Base-by-base conservation (phyloP, 495 filamentous ascomycete species). In the Cercophora samala region DNA sequence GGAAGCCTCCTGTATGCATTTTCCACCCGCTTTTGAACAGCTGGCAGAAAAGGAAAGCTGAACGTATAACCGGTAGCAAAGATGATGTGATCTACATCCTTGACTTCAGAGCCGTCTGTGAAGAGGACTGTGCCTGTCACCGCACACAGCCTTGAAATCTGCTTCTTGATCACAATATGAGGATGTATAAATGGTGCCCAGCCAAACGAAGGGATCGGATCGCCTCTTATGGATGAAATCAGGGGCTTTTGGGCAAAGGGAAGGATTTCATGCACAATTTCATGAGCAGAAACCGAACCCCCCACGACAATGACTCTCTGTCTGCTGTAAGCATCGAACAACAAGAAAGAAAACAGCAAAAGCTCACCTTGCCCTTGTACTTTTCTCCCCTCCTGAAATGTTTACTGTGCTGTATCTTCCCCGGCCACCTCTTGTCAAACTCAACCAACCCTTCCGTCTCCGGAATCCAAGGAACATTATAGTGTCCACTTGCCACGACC, bases 41-140 rank as follows among this genome's bases (percentile, higher is more conserved):
- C 72, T 0, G 83, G 80, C 5, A 87, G 68, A 71, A 82, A 88
- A 8, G 85, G 86, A 1, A 87, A 65, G 8, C 81, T 85, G 78
- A 84, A 87, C 15, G 80, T 82, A 65, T 86, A 88, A 0, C 86
- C 85, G 2, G 86, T 87, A 32, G 80, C 86, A 65, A 88, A 84
- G 64, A 88, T 79, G 60, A 89, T 78, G 64, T 86, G 73, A 67
- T 89, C 86, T n/a, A 86, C 80, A 17, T 78, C 74, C 0, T 80
- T 73, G 18, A 85, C 71, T 0, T 68, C 77, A 9, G 77, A 80
- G 15, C 85, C 84, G 62, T 87, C 84, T 61, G 78, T 79, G 66
- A 88, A 86, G 66, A 78, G 69, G 18, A 81, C 66, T 13, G 75
- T 70, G 2, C 82, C 77, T 29, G 77, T 79, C 3, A 74, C 74